Evolutionary conservation across 345 rosid species (phyloP), one percentile per base, ranked within the genome.

Genomic region (Pistacia atlantica): DNA sequence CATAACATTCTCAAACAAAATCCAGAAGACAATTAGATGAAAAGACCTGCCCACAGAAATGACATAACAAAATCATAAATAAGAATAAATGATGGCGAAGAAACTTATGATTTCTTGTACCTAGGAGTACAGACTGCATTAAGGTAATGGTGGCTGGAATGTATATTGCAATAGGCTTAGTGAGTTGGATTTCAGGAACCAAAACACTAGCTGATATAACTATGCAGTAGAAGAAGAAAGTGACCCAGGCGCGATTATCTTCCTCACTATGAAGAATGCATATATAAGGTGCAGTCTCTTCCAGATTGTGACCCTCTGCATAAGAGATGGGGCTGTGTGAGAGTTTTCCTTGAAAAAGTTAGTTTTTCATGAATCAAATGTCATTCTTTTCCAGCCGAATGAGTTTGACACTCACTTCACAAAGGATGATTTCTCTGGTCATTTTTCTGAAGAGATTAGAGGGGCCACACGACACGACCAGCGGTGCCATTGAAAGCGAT

Each of bases 401-500:
- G 12, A 31, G 20, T 73, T 42, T 42, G 46, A 42, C 9, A 42
- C 46, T 82, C 35, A 69, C 88, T 76, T 83, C 84, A 71, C 84
- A 85, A 57, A 73, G 78, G 57, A 85, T 51, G 75, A 86, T 88
- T 70, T 88, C 81, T 82, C 67, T 84, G 73, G 85, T 85, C 86
- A 86, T 85, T 80, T 87, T 89, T 69, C 84, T 74, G 83, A 90
- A 86, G 60, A 88, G 86, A 81, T 87, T 87, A 37, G 89, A 86
- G 2, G 90, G 93, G 38, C 87, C 89, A 69, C 91, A 86, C n/a
- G 91, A 69, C 91, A 86, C n/a, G 91, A 83, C 91, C 89, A 85
- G 11, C 89, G 80, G 73, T 85, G 90, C 80, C 86, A 87, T 82
- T 88, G 91, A 77, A 52, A 80, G 55, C 88, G 74, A 56, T 82